phyloP scores from a whole-genome alignment of 305 asterid genomes.

The Petunia hybrid region DNA sequence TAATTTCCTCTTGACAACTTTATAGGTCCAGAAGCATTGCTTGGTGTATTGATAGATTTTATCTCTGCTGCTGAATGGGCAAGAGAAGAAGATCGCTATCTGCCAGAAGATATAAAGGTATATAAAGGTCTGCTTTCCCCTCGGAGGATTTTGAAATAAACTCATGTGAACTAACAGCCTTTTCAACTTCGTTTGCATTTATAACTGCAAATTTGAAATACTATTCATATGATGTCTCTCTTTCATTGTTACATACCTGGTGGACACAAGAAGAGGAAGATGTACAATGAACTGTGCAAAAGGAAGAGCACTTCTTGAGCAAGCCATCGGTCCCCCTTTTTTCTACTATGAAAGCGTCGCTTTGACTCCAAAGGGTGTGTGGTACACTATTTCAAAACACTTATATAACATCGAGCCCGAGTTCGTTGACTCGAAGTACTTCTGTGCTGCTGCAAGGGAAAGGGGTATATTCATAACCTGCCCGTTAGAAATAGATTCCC shows the following conservation, averaged over 20 bases:
- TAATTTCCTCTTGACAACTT: constrained; percentile 24
- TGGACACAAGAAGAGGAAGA: constrained; percentile 59
- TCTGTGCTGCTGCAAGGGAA: constrained; percentile 81
- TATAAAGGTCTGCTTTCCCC: constrained; percentile 60
- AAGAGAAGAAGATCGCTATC: constrained; percentile 59
- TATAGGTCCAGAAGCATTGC: constrained; percentile 71
- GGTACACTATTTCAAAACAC: constrained; percentile 78
- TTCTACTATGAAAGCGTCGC: constrained; percentile 95
- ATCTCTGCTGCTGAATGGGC: constrained; percentile 85
- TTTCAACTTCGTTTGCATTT: not conserved
- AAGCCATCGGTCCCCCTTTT: constrained; percentile 70
- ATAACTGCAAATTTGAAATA: constrained; percentile 7
- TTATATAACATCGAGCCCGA: constrained; percentile 74
- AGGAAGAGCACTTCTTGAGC: constrained; percentile 63
- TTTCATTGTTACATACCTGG: constrained; percentile 41
- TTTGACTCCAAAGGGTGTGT: constrained; percentile 88
- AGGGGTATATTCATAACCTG: constrained; percentile 88
- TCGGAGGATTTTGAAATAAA: not conserved
- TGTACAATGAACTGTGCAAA: constrained; percentile 45
- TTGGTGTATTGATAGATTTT: constrained; percentile 64
- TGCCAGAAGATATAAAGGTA: constrained; percentile 69
- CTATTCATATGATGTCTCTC: constrained; percentile 9
- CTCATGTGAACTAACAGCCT: not conserved
- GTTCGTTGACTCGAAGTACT: constrained; percentile 83
- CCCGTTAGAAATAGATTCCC: constrained; percentile 73